Percentiles rank a stretch among this genome's conserved stretches.
phyloP scores from a whole-genome alignment of 2,329 filamentous ascomycete genomes.

The Colletotrichum brevisporum region DNA sequence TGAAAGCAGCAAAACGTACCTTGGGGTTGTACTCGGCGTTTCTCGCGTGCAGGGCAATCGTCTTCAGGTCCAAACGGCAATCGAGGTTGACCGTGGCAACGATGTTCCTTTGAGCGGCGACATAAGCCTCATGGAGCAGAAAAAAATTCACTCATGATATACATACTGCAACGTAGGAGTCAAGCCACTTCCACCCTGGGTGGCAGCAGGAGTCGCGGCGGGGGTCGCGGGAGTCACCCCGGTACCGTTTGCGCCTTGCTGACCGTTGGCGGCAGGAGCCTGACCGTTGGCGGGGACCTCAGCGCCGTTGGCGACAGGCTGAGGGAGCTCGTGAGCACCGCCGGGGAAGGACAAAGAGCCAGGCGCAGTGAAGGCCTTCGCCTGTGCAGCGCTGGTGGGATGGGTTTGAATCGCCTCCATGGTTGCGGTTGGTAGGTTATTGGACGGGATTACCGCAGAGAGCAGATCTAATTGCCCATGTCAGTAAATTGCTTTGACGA shows the following conservation, averaged over 20 bases:
- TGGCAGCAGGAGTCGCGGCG: conserved; percentile 89
- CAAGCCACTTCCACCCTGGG: conserved; percentile 87
- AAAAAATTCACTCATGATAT: conserved; percentile 58
- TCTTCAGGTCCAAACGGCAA: conserved; percentile 98
- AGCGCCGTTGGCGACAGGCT: conserved; percentile 79
- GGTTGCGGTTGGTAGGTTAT: conserved; percentile 51
- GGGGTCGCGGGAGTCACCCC: conserved; percentile 92
- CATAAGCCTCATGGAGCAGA: conserved; percentile 67
- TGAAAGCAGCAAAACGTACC: conserved; percentile 67
- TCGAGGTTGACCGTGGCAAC: conserved; percentile 98
- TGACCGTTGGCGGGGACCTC: conserved; percentile 59
- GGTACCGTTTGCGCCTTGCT: conserved; percentile 75
- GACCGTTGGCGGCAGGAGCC: conserved; percentile 61
- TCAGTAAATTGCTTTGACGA: background rate
- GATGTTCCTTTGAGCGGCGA: conserved; percentile 83
- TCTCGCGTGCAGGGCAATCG: conserved; percentile 96
- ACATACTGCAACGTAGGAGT: conserved; percentile 98
- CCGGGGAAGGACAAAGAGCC: conserved; percentile 94
- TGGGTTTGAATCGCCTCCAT: conserved; percentile 96
- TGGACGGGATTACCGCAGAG: conserved; percentile 3
- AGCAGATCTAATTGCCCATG: conserved; percentile 46
- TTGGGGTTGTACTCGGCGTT: conserved; percentile 99
- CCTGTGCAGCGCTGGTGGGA: conserved; percentile 90
- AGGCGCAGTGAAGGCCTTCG: conserved; percentile 94
- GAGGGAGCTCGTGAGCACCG: conserved; percentile 83